phyloP scores from a whole-genome alignment of 2,329 filamentous ascomycete genomes.

The Apiospora rasikravindrae region DNA sequence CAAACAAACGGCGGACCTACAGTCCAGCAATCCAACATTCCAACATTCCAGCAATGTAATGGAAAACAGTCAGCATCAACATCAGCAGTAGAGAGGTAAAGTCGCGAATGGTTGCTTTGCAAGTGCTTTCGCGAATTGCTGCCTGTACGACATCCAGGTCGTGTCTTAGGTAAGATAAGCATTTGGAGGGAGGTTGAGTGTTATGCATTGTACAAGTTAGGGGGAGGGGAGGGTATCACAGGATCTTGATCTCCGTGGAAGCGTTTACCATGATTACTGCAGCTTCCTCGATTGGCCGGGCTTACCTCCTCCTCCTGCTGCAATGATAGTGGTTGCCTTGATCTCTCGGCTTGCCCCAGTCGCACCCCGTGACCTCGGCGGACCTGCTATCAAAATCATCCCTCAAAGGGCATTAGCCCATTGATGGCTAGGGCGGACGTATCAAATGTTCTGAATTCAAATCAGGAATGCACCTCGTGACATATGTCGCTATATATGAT shows the following conservation, averaged over 20 bases:
- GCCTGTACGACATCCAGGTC: background rate
- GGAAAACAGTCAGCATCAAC: background rate
- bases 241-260: constrained; percentile 9
- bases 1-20: background rate
- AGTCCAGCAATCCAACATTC: too few species aligned
- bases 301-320: background rate
- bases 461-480: background rate
- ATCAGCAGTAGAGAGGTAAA: too few species aligned
- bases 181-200: background rate
- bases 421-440: background rate
- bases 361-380: constrained; percentile 6
- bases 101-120: background rate
- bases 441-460: background rate
- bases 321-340: background rate
- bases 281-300: background rate
- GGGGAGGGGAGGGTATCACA: background rate
- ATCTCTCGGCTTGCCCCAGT: constrained; percentile 11
- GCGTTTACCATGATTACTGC: background rate
- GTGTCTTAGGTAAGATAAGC: constrained; percentile 8
- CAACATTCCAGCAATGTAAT: background rate
- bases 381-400: background rate
- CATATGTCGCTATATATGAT: background rate
- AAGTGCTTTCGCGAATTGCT: background rate
- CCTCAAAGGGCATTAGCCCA: background rate
- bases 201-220: constrained; percentile 5